Base-by-base conservation (phyloP, 441 rosid species). In the Mallotus japonicus region DNA sequence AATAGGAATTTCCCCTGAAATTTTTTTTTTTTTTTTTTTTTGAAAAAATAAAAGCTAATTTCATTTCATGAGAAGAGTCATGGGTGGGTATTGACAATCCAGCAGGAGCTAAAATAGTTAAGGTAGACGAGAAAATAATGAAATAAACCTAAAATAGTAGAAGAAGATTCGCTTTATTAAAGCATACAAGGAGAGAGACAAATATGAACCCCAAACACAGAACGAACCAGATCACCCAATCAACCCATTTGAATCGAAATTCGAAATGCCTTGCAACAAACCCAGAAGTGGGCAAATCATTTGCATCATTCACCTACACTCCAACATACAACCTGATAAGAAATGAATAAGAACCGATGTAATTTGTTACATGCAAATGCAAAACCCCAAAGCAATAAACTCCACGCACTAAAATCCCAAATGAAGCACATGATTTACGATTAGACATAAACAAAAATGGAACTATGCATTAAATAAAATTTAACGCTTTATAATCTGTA, bases 291-390 rank as follows among this genome's bases (percentile, higher is more conserved):
- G 19, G 46, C 11, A 11, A 40, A 8, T 50, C n/a, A 66, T 6
- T 46, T 61, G 61, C 62, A 20, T 10, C 60, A 32, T 50, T 13
- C 34, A 49, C 57, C 15, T 3, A 10, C 20, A 40, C 60, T 68
- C 20, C 40, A 42, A 28, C 15, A 69, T 57, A 51, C 28, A 24
- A 24, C 28, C 28, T 24, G 28, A 24, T 24, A 32, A 62, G 15
- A 51, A 34, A 4, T 61, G 12, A 20, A 37, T 13, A 24, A 5
- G 19, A 69, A 76, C n/a, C 42, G 46, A 32, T 56, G 65, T 54
- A 76, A 83, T 74, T 58, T 54, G 67, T 72, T 60, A 73, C 85
- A 82, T 80, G 81, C 85, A 84, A 78, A 76, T 63, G 50, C 51
- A 75, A 49, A 64, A 44, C 59, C 10, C 46, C 4, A 74, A 42